Evolutionary conservation across 768 basidiomycete species (phyloP).

Genomic region (Porphyrellus cyaneotinctus): DNA sequence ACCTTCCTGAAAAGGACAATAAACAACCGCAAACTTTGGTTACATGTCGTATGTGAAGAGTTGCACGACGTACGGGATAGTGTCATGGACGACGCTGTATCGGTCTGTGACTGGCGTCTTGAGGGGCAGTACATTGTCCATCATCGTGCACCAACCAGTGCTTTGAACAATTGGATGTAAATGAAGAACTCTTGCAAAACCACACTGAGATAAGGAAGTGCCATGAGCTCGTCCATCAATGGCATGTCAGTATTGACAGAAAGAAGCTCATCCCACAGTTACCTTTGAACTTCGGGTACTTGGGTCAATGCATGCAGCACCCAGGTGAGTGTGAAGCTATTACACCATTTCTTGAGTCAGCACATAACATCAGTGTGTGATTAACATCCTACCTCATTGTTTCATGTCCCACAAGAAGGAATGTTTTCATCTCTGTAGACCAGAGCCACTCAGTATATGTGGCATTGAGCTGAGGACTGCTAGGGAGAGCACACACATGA

Average conservation of each 20-base stretch:
- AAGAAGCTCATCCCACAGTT: conserved; percentile 56
- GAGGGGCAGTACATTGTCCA: conserved; percentile 53
- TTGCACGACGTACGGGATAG: conserved; percentile 34
- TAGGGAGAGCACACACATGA: conserved; percentile 41
- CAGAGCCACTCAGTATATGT: neutral
- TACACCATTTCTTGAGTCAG: neutral
- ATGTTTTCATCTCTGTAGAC: conserved; percentile 53
- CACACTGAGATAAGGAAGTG: conserved; percentile 66
- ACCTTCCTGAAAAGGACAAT: too few species aligned
- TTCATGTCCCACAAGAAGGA: conserved; percentile 57
- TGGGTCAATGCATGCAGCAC: conserved; percentile 52
- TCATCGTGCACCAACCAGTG: conserved; percentile 41
- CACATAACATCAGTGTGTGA: neutral
- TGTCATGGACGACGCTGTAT: conserved; percentile 38
- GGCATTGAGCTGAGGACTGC: neutral
- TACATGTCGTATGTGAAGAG: too few species aligned
- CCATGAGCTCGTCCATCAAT: conserved; percentile 63
- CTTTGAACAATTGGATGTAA: conserved; percentile 48
- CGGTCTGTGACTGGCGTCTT: conserved; percentile 41
- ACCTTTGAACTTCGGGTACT: conserved; percentile 45
- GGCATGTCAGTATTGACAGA: conserved; percentile 51
- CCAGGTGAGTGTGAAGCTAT: conserved; percentile 48
- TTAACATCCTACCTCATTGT: conserved; percentile 41
- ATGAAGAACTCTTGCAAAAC: conserved; percentile 60
- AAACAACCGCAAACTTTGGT: too few species aligned